Percentiles rank a stretch among this genome's conserved stretches.
These are phyloP conservation scores for Calonectria pseudoreteaudii DNA, from an alignment of 2,329 filamentous ascomycete species.

Conservation along the genomic window DNA sequence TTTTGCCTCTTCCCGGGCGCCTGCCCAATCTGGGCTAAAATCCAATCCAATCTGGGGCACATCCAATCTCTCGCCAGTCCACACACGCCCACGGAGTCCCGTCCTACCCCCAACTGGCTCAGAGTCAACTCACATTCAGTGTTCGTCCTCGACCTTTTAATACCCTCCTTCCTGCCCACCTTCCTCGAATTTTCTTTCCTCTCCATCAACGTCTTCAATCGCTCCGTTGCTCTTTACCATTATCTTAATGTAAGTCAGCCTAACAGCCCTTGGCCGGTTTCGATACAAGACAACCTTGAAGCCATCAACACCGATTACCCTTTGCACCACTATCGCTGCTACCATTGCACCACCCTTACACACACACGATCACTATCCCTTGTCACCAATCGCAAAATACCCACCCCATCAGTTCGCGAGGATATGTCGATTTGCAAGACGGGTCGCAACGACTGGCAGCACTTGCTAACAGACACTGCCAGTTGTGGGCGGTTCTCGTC, in stretches of 20 bases:
- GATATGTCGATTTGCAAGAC: neutral
- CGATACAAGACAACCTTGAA: neutral
- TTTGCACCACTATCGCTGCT: neutral
- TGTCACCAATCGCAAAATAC: neutral
- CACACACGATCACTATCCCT: neutral
- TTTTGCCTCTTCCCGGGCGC: slow-evolving; percentile 16
- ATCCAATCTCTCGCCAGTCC: slow-evolving; percentile 29
- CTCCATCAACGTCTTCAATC: slow-evolving; percentile 27
- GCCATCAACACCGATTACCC: neutral
- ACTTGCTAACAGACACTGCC: neutral
- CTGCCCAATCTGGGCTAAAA: slow-evolving; percentile 27
- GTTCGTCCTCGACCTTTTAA: slow-evolving; percentile 21
- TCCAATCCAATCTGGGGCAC: slow-evolving; percentile 23
- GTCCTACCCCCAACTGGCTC: neutral
- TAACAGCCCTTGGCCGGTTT: neutral
- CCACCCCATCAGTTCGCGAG: neutral
- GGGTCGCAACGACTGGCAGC: neutral
- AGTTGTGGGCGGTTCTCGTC: neutral
- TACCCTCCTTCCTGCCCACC: slow-evolving; percentile 18
- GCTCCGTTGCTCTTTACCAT: slow-evolving; percentile 23
- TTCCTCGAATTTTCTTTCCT: slow-evolving; percentile 5
- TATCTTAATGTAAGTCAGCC: slow-evolving; percentile 20
- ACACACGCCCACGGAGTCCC: slow-evolving; percentile 1
- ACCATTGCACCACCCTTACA: neutral
- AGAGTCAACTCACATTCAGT: slow-evolving; percentile 8